These are phyloP conservation scores for Carpinus viminea DNA, from an alignment of 306 rosid species.

Conservation along the genomic window DNA sequence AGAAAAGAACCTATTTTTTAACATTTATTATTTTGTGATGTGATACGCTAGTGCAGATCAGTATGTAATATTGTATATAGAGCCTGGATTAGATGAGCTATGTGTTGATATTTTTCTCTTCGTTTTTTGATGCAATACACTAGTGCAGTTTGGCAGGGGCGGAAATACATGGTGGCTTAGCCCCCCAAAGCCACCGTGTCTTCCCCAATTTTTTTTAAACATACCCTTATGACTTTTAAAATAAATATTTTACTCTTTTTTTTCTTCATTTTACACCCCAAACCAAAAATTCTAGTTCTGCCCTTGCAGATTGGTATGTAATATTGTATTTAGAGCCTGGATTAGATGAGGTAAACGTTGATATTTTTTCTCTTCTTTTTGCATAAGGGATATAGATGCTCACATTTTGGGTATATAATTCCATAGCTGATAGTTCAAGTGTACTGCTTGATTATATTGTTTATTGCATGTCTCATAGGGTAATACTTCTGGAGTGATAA, in stretches of 20 bases:
- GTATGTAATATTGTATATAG: background rate
- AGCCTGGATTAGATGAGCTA: background rate
- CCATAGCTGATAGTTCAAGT: background rate
- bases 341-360: background rate
- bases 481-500: background rate
- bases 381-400: background rate
- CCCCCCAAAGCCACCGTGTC: too few relatives aligned
- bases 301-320: background rate
- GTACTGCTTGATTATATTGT: background rate
- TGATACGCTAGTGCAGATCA: background rate
- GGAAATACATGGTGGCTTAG: too few relatives aligned
- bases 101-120: background rate
- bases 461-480: background rate
- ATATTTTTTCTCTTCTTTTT: background rate
- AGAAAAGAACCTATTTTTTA: background rate
- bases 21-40: background rate
- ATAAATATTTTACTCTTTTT: background rate
- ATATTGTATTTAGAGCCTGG: background rate
- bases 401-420: constrained; percentile 12
- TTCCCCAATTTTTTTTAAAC: too few relatives aligned
- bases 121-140: too few relatives aligned
- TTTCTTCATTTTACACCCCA: too few relatives aligned
- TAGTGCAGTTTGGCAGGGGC: too few relatives aligned
- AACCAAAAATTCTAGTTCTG: too few relatives aligned
- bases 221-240: too few relatives aligned